Evolutionary conservation across 2,329 filamentous ascomycete species (phyloP).

Genomic region (Trichoderma sp.): DNA sequence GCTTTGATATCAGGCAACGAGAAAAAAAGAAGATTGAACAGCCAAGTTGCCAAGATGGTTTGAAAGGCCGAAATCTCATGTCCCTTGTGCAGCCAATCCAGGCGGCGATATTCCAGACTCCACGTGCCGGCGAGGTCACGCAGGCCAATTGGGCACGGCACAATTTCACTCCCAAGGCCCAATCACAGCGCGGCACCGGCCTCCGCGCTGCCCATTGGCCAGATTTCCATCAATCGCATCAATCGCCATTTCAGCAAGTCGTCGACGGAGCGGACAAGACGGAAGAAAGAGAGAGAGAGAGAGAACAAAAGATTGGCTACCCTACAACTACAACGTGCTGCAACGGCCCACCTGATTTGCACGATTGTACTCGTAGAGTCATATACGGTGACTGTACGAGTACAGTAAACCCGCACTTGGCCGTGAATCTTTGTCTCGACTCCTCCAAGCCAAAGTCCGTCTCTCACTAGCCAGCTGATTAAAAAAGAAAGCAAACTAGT

Average conservation of each 20-base stretch:
- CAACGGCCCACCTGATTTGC: not conserved
- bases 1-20: constrained; percentile 5
- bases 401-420: not conserved
- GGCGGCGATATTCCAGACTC: not conserved
- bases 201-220: constrained; percentile 29
- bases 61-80: not conserved
- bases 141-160: constrained; percentile 13
- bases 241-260: constrained; percentile 28
- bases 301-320: not conserved
- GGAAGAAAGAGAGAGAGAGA: not conserved
- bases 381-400: not conserved
- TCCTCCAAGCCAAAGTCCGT: not conserved
- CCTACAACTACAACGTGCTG: not conserved
- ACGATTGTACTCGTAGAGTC: not conserved
- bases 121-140: constrained; percentile 20
- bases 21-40: not conserved
- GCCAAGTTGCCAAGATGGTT: not conserved
- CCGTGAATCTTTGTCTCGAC: not conserved
- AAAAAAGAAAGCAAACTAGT: constrained; percentile 11
- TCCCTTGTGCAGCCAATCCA: constrained; percentile 10
- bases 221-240: constrained; percentile 30
- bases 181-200: constrained; percentile 27
- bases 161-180: constrained; percentile 28
- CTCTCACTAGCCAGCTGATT: not conserved
- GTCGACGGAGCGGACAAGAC: constrained; percentile 12